These are phyloP conservation scores for Sporothrix sp. DNA, from an alignment of 2,329 filamentous ascomycete genomes.

Conservation along the genomic window DNA sequence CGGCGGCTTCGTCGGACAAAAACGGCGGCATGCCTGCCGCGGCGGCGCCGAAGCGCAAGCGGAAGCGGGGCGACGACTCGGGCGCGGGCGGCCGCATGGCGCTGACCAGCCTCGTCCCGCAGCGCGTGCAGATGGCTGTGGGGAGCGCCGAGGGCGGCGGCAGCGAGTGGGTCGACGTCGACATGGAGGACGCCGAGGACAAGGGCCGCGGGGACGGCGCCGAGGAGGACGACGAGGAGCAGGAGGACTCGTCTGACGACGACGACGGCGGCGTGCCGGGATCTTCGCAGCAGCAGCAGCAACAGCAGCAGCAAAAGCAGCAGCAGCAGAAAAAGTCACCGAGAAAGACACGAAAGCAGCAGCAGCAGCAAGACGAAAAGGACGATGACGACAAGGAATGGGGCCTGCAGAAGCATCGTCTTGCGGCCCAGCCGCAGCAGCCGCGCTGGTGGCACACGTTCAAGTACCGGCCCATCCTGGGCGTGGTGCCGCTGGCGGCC, in stretches of 20 bases:
- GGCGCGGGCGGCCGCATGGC: conserved; percentile 47
- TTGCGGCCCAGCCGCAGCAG: conserved; percentile 16
- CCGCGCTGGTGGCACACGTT: conserved; percentile 66
- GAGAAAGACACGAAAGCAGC: too few species aligned
- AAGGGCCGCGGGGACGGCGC: conserved; percentile 23
- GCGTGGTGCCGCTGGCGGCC: conserved; percentile 42
- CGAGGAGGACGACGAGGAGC: conserved; percentile 5
- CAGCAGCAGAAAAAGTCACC: too few species aligned
- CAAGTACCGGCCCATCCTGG: conserved; percentile 91
- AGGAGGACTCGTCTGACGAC: neutral
- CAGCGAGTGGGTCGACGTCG: conserved; percentile 22
- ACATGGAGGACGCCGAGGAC: conserved; percentile 18
- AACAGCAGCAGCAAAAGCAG: neutral
- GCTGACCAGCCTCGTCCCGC: conserved; percentile 35
- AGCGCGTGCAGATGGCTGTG: conserved; percentile 31
- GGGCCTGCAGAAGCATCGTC: conserved; percentile 1
- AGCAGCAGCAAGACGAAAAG: conserved; percentile 1
- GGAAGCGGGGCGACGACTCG: conserved; percentile 42
- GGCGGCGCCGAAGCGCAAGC: conserved; percentile 31
- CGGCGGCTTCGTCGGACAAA: conserved; percentile 18
- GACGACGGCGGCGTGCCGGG: too few species aligned
- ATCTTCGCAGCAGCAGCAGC: neutral
- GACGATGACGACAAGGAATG: conserved; percentile 10
- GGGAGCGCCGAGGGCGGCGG: conserved; percentile 30
- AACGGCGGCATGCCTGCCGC: neutral